These are phyloP conservation scores for Cladosporium austrohemisphaericum DNA, from an alignment of 2,329 filamentous ascomycete genomes.

Conservation along the genomic window DNA sequence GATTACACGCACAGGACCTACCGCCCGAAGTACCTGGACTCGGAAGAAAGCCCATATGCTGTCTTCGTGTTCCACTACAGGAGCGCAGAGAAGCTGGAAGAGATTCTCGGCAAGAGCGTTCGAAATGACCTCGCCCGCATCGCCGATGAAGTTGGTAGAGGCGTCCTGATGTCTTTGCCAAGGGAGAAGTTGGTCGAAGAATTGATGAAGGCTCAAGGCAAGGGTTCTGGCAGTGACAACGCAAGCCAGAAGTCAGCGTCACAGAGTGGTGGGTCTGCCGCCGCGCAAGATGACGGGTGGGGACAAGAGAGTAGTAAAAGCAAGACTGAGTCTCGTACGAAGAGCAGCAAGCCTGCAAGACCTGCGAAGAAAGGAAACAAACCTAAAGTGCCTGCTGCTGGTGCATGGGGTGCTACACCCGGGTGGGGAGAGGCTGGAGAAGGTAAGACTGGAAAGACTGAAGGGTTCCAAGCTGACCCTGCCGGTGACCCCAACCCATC, in stretches of 20 bases:
- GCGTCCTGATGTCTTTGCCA: constrained; percentile 18
- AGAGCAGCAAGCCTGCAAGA: too few relatives aligned
- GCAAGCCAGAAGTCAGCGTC: background rate
- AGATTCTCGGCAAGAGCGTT: constrained; percentile 32
- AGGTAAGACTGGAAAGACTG: too few relatives aligned
- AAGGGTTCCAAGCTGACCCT: too few relatives aligned
- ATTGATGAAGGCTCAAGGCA: constrained; percentile 14
- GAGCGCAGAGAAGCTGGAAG: constrained; percentile 32
- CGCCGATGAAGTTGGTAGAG: constrained; percentile 11
- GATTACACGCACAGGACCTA: constrained; percentile 37
- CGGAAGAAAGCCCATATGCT: constrained; percentile 39
- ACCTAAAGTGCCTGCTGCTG: too few relatives aligned
- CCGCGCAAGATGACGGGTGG: background rate
- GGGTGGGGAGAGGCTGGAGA: too few relatives aligned
- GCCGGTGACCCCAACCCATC: too few relatives aligned
- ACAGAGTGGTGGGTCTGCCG: background rate
- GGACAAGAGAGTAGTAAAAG: too few relatives aligned
- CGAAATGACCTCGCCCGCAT: constrained; percentile 23
- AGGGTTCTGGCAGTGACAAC: background rate
- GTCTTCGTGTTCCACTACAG: constrained; percentile 50
- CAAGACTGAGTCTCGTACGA: too few relatives aligned
- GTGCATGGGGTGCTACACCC: too few relatives aligned
- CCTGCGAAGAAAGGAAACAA: too few relatives aligned
- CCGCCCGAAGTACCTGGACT: constrained; percentile 42
- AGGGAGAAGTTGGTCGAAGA: constrained; percentile 25